Conservation (phyloP, 495 filamentous ascomycete species). For the Mycothermus thermophilus region DNA sequence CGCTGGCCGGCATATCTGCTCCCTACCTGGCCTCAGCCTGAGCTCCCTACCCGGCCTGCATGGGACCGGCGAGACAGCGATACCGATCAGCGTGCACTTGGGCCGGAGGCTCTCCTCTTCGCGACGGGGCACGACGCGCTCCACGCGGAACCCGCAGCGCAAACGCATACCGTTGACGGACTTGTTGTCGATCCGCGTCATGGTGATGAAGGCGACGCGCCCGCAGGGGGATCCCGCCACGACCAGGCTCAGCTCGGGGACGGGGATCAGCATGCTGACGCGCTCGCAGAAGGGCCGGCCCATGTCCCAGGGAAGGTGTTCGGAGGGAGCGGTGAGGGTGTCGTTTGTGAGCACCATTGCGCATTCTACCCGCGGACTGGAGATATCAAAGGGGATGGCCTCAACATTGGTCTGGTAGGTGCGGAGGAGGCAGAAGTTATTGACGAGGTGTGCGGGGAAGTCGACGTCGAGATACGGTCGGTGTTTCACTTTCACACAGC, state of each 20-base stretch:
- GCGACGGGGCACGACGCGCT: constrained; percentile 28
- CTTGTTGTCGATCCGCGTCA: constrained; percentile 47
- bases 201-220: constrained; percentile 56
- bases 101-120: constrained; percentile 28
- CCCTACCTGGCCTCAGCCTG: constrained; percentile 10
- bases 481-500: no score
- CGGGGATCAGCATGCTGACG: constrained; percentile 59
- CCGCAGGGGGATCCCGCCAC: constrained; percentile 61
- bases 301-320: constrained; percentile 23
- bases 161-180: constrained; percentile 11
- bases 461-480: no score
- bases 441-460: constrained; percentile 5
- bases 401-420: constrained; percentile 46
- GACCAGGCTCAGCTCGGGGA: constrained; percentile 68
- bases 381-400: constrained; percentile 35
- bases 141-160: constrained; percentile 28
- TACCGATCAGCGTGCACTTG: constrained; percentile 26
- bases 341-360: constrained; percentile 32
- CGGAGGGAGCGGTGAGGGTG: constrained; percentile 33
- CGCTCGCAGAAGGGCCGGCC: constrained; percentile 41
- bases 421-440: constrained; percentile 35
- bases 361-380: constrained; percentile 24
- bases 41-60: constrained; percentile 38
- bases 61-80: constrained; percentile 28
- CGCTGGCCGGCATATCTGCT: neutral